These are phyloP conservation scores for Backusella luteola DNA, from an alignment of 192 early-diverging fungal genomes.

Conservation along the genomic window DNA sequence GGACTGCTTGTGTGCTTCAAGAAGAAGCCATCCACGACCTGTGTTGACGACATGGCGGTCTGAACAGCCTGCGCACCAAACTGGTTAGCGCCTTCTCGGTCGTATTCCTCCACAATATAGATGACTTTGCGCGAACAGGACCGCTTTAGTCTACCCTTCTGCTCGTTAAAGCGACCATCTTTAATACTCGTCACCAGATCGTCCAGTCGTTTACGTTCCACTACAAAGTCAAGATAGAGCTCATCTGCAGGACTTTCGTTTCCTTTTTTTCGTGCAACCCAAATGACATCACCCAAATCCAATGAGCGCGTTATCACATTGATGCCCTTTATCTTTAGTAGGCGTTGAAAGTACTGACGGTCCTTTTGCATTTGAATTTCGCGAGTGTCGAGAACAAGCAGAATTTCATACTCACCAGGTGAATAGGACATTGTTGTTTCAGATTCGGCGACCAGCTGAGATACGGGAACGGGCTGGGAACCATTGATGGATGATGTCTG, in stretches of 20 bases:
- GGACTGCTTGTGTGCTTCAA: constrained; percentile 71
- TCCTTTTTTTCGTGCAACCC: constrained; percentile 65
- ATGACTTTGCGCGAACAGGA: constrained; percentile 74
- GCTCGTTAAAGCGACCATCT: constrained; percentile 91
- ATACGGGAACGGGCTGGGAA: neutral
- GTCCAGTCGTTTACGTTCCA: constrained; percentile 94
- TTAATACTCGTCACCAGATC: constrained; percentile 90
- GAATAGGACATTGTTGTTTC: neutral
- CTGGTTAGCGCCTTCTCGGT: constrained; percentile 55
- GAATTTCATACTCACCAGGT: constrained; percentile 56
- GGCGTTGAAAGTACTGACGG: constrained; percentile 69
- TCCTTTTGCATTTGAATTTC: constrained; percentile 72
- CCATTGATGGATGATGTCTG: neutral
- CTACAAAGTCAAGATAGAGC: constrained; percentile 78
- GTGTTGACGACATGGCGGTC: constrained; percentile 72
- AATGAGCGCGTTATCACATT: constrained; percentile 58
- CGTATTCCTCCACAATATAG: constrained; percentile 87
- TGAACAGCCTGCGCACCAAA: constrained; percentile 64
- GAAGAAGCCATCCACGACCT: constrained; percentile 80
- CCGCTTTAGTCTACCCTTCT: constrained; percentile 80
- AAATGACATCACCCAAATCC: constrained; percentile 86
- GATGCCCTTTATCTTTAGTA: constrained; percentile 60
- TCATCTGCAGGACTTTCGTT: constrained; percentile 45
- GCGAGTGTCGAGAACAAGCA: constrained; percentile 78
- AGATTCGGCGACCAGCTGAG: neutral